Base-by-base conservation (phyloP, 768 basidiomycete genomes). In the Cubamyces sp. region DNA sequence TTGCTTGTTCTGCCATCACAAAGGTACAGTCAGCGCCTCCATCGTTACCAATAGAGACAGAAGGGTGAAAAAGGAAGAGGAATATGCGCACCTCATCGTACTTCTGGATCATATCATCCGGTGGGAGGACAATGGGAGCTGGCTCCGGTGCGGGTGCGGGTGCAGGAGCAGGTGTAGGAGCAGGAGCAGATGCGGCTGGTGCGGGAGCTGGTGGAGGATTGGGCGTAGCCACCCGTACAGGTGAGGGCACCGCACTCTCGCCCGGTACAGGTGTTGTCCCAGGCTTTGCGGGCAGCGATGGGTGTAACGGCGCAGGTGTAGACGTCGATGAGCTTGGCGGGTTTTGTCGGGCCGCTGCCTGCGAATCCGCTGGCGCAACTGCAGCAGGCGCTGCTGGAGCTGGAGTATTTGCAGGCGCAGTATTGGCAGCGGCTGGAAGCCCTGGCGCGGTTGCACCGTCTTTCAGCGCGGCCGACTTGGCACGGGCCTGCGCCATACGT, bases 221-320 rank as follows among this genome's bases (percentile, higher is more conserved):
- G 16, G 74, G 68, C 34, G 60, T 68, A 6, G 67, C 51, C 43
- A 57, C 51, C 23, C 56, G 21, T 26, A 53, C 61, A 56, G 62
- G 53, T 72, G 66, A 57, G 72, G 78, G 73, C 9, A 78, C 71
- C 19, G 74, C 60, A 21, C 54, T 61, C 16, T 63, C 55, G 25
- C 62, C 41, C 49, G 68, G 56, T n/a, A 59, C 71, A 6, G 77
- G 67, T 45, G 74, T 67, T 25, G 80, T 74, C 19, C 82, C 84
- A 46, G 90, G 90, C 69, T 88, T 90, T 7, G 88, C 83, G 11
- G 90, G 90, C 26, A 91, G 76, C 1, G 88, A 89, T 1, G 87
- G 88, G 66, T 89, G 88, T 48, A 89, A 75, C 3, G 84, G 81
- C 48, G 74, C 71, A 34, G 74, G 52, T 18, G 77, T 63, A 52